phyloP scores from a whole-genome alignment of 2,329 filamentous ascomycete species.

The Thielaviopsis ethacetica region DNA sequence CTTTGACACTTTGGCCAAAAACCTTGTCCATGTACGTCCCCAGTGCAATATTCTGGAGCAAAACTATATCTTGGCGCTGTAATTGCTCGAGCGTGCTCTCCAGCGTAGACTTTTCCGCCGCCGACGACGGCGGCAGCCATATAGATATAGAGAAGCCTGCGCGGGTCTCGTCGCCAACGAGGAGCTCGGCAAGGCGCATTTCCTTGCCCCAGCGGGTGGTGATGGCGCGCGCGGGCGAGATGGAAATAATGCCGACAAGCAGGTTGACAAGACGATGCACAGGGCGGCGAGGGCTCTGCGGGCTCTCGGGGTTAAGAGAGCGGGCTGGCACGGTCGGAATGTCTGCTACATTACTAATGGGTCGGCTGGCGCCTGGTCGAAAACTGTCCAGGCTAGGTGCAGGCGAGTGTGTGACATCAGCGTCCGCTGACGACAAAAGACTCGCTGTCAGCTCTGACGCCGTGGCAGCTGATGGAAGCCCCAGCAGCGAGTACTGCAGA shows the following conservation, averaged over 20 bases:
- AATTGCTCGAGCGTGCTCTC: conserved; percentile 27
- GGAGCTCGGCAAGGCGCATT: conserved; percentile 55
- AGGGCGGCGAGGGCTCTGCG: not conserved
- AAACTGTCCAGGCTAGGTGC: conserved; percentile 4
- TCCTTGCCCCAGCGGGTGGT: conserved; percentile 46
- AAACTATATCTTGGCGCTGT: conserved; percentile 57
- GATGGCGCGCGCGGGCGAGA: conserved; percentile 50
- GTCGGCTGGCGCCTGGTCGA: conserved; percentile 7
- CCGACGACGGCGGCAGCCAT: conserved; percentile 44
- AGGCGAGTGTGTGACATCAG: not conserved
- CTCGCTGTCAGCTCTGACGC: not conserved
- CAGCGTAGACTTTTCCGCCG: not conserved
- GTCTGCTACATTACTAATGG: conserved; percentile 44
- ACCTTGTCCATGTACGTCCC: conserved; percentile 60
- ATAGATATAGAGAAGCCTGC: conserved; percentile 70
- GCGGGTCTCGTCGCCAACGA: conserved; percentile 73
- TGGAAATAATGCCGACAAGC: conserved; percentile 62
- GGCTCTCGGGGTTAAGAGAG: conserved; percentile 44
- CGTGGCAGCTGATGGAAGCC: not conserved
- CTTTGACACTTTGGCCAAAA: conserved; percentile 69
- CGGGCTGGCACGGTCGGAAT: conserved; percentile 50
- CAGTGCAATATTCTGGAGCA: conserved; percentile 66
- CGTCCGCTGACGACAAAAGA: not conserved
- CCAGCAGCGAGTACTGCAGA: not conserved
- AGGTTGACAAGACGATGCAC: conserved; percentile 47